These are phyloP conservation scores for Penicillium malachiteum DNA, from an alignment of 495 filamentous ascomycete species.

Conservation along the genomic window DNA sequence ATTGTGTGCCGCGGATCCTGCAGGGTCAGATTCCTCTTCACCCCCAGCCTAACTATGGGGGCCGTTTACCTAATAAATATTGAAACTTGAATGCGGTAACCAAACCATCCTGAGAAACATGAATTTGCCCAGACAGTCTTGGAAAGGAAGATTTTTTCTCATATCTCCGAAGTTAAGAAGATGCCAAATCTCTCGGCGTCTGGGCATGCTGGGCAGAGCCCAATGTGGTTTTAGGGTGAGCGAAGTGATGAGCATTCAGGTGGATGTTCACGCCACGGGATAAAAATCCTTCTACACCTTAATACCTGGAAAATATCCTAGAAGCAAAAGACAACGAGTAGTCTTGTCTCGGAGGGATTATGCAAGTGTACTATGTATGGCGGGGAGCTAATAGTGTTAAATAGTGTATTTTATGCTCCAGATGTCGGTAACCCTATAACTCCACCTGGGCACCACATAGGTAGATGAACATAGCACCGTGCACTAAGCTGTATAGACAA, in stretches of 20 bases:
- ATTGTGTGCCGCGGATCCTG: neutral
- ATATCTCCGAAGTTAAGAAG: constrained; percentile 11
- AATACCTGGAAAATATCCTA: constrained; percentile 1
- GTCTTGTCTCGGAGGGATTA: too few species aligned
- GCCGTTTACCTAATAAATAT: constrained; percentile 24
- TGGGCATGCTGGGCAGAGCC: constrained; percentile 29
- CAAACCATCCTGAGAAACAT: neutral
- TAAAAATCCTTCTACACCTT: neutral
- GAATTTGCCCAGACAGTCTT: constrained; percentile 1
- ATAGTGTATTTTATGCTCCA: neutral
- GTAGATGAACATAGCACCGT: too few species aligned
- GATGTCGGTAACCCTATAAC: too few species aligned
- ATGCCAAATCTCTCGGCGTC: constrained; percentile 40
- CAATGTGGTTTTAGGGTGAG: neutral
- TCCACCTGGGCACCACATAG: too few species aligned
- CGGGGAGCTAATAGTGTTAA: neutral
- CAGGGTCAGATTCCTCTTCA: neutral
- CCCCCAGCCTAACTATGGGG: neutral
- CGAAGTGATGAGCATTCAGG: neutral
- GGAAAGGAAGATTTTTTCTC: constrained; percentile 1
- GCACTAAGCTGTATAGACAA: too few species aligned
- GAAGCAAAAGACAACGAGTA: neutral
- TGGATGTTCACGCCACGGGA: neutral
- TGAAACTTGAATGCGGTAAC: constrained; percentile 4
- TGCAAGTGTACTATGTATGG: too few species aligned